Evolutionary conservation across 2,329 filamentous ascomycete genomes (phyloP).

Genomic region (Mycosphaerelloides madeirae): DNA sequence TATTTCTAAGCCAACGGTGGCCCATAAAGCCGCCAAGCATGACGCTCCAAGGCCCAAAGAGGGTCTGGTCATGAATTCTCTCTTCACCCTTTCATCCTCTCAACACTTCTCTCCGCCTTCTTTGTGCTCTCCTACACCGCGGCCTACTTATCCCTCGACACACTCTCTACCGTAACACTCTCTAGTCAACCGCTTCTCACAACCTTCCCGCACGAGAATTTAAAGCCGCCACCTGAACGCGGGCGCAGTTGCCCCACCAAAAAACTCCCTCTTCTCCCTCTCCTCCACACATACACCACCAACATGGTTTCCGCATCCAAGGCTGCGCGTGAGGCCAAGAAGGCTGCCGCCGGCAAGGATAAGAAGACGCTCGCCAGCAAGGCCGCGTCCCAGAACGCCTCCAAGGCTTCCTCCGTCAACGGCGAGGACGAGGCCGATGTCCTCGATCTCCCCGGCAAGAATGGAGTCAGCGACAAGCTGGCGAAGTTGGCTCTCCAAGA

Average conservation of each 20-base stretch:
- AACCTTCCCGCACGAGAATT: too few species aligned
- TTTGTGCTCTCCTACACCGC: too few species aligned
- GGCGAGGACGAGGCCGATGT: conserved; percentile 66
- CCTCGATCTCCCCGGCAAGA: conserved; percentile 48
- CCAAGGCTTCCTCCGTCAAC: conserved; percentile 63
- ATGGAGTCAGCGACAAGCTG: conserved; percentile 68
- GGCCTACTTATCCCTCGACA: too few species aligned
- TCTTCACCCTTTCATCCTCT: too few species aligned
- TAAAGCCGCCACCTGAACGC: too few species aligned
- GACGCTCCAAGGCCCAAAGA: too few species aligned
- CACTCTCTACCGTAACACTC: too few species aligned
- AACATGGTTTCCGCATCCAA: conserved; percentile 65
- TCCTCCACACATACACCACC: conserved; percentile 5
- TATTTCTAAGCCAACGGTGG: too few species aligned
- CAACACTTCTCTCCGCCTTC: too few species aligned
- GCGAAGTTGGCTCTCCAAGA: conserved; percentile 87
- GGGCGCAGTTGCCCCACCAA: conserved; percentile 5
- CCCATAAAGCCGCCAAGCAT: too few species aligned
- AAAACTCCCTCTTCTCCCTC: conserved; percentile 10
- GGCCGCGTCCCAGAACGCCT: conserved; percentile 60
- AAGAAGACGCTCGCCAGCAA: conserved; percentile 71
- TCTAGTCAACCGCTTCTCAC: too few species aligned
- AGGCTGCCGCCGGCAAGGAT: conserved; percentile 62
- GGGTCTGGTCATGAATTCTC: too few species aligned
- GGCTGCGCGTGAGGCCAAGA: conserved; percentile 63